Conservation (phyloP, 176 grass and related monocot genomes). For the Raddia guianensis region DNA sequence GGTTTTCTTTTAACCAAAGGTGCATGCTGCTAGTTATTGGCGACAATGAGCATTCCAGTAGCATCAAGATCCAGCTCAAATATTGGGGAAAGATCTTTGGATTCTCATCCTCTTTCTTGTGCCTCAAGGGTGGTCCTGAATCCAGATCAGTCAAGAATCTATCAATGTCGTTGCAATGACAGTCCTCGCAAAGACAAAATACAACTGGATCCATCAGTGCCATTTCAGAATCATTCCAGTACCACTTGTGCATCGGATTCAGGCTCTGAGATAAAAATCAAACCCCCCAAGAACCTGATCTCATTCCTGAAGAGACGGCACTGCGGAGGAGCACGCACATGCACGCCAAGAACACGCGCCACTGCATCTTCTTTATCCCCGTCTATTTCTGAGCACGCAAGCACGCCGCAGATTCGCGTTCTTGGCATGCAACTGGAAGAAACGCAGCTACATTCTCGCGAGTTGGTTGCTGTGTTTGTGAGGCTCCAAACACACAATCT, state of each 20-base stretch:
- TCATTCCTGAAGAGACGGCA: conserved; percentile 10
- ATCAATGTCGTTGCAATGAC: not conserved
- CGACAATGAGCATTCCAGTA: conserved; percentile 22
- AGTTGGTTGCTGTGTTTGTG: not conserved
- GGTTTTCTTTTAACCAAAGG: not conserved
- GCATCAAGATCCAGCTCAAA: conserved; percentile 22
- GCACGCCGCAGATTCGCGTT: not conserved
- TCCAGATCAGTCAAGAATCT: conserved; percentile 27
- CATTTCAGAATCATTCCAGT: too few species aligned
- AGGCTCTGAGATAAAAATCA: conserved; percentile 1
- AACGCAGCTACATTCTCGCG: not conserved
- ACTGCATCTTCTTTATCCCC: conserved; percentile 2
- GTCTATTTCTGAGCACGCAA: conserved; percentile 20
- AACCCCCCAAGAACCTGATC: conserved; percentile 21
- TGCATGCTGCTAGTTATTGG: not conserved
- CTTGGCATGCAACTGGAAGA: conserved; percentile 30
- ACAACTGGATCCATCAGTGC: too few species aligned
- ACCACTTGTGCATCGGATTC: not conserved
- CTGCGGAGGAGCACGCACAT: conserved; percentile 18
- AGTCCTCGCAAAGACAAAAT: too few species aligned
- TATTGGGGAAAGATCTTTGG: conserved; percentile 21
- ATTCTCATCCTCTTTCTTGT: conserved; percentile 41
- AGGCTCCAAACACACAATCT: conserved; percentile 7
- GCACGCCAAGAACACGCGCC: conserved; percentile 23
- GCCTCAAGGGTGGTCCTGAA: conserved; percentile 42